Evolutionary conservation across 2,329 filamentous ascomycete genomes (phyloP), one percentile per base, ranked within the genome.

Genomic region (Leptodontidium sp.): DNA sequence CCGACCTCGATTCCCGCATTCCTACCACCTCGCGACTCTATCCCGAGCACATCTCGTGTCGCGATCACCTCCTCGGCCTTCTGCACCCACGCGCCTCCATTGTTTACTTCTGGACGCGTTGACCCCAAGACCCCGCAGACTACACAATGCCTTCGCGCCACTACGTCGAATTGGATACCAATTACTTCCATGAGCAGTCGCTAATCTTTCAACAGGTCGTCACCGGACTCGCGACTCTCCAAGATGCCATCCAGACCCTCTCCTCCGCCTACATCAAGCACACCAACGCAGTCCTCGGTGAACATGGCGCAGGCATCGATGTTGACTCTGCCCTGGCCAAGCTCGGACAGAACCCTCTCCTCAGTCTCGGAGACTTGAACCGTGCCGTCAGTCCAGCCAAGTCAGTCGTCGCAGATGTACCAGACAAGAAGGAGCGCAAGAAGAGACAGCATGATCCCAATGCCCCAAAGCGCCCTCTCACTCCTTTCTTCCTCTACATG

Each of bases 401-500:
- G 35, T 69, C 79, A 52, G 75, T 81, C 64, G 74, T 79, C 38
- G 84, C 85, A 29, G 82, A 80, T 14, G 85, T 85, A 29, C 81
- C 81, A 1, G 88, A 90, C 80, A 92, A 93, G 87, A 94, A 94
- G 86, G 94, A 96, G 86, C 91, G 92, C 81, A 95, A 96, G 87
- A 94, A 94, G 85, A 88, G 90, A 70, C 90, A 89, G 52, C 90
- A 92, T 77, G 95, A 98, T 80, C 94, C 94, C 74, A 97, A 97
- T 80, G 94, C 94, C 7, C 95, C 95, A 69, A 98, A 98, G 88
- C 90, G 94, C 62, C 94, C 95, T 9, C 82, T 98, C 78, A 98
- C 95, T 6, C 94, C 95, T 2, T 98, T 97, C 84, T 97, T 98
- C 85, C 84, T 98, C 70, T 98, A 94, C 84, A 93, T 97, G 86